A percentile compares a stretch with the other conserved stretches of the same genome.
These are phyloP conservation scores for Besnoitia besnoiti DNA, from an alignment of 169 alveolate species.

Conservation along the genomic window DNA sequence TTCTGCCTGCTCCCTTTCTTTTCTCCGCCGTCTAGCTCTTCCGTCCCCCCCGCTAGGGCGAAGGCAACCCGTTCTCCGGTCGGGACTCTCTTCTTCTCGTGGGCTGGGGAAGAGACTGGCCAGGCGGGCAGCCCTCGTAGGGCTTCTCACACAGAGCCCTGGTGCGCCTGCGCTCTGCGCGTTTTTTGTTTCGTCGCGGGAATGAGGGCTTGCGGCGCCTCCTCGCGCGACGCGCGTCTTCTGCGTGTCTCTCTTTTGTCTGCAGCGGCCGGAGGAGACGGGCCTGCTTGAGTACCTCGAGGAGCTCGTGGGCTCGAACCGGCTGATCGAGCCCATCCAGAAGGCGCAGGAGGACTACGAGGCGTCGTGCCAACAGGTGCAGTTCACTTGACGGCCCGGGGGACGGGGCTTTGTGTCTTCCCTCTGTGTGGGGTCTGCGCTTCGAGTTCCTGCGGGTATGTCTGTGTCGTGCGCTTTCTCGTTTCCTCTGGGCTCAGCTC, in stretches of 20 bases:
- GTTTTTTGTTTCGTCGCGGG: no score
- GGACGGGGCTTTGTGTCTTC: not conserved
- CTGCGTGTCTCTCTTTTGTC: not conserved
- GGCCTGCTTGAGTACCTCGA: conserved; percentile 97
- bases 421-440: not conserved
- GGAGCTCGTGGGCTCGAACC: conserved; percentile 93
- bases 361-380: conserved; percentile 38
- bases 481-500: no score
- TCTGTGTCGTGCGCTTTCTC: not conserved
- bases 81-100: no score
- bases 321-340: conserved; percentile 38
- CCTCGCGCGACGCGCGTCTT: not conserved
- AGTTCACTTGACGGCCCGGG: not conserved
- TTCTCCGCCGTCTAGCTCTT: no score
- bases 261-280: conserved; percentile 72
- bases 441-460: not conserved
- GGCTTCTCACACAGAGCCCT: no score
- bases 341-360: conserved; percentile 46
- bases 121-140: no score
- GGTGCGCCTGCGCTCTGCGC: no score
- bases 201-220: no score
- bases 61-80: no score
- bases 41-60: no score
- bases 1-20: no score
- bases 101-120: no score